A percentile compares a stretch with the other conserved stretches of the same genome.
Conservation (phyloP, 495 filamentous ascomycete genomes). For the Rhizodiscina lignyota region DNA sequence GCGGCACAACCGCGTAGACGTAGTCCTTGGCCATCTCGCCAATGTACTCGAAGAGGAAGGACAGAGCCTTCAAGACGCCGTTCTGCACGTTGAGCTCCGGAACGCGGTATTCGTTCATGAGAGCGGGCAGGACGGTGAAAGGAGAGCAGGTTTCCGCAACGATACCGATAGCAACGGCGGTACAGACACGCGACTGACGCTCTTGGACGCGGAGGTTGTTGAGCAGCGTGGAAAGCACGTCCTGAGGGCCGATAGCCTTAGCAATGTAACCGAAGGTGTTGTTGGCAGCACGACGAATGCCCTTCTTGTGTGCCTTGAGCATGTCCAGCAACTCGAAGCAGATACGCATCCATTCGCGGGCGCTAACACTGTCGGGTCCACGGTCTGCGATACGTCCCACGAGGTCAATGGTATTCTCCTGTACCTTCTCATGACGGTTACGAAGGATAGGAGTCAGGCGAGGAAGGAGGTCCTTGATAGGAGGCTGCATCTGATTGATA, state of each 20-base stretch:
- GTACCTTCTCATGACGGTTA: conserved; percentile 98
- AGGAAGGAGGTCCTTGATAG: conserved; percentile 92
- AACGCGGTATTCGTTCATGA: conserved; percentile 99
- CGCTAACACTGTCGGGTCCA: conserved; percentile 87
- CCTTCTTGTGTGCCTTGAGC: conserved; percentile 99
- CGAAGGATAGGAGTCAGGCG: conserved; percentile 92
- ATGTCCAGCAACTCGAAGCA: conserved; percentile 98
- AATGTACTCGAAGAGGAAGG: conserved; percentile 98
- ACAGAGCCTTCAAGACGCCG: conserved; percentile 90
- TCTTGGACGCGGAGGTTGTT: conserved; percentile 96
- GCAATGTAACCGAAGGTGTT: conserved; percentile 99
- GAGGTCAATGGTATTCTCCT: conserved; percentile 98
- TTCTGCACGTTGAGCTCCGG: conserved; percentile 98
- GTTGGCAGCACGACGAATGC: conserved; percentile 95
- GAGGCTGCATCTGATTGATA: conserved; percentile 96
- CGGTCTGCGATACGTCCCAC: conserved; percentile 97
- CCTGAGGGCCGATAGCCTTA: conserved; percentile 96
- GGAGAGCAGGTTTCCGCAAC: conserved; percentile 99
- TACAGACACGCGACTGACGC: conserved; percentile 94
- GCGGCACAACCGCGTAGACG: conserved; percentile 93
- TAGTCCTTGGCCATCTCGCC: conserved; percentile 99
- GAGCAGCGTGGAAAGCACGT: conserved; percentile 87
- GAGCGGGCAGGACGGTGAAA: conserved; percentile 93
- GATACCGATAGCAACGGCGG: conserved; percentile 96
- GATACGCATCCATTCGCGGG: conserved; percentile 98